Evolutionary conservation across 2,329 filamentous ascomycete species (phyloP), one percentile per base, ranked within the genome.

Genomic region (Talaromyces sp.): DNA sequence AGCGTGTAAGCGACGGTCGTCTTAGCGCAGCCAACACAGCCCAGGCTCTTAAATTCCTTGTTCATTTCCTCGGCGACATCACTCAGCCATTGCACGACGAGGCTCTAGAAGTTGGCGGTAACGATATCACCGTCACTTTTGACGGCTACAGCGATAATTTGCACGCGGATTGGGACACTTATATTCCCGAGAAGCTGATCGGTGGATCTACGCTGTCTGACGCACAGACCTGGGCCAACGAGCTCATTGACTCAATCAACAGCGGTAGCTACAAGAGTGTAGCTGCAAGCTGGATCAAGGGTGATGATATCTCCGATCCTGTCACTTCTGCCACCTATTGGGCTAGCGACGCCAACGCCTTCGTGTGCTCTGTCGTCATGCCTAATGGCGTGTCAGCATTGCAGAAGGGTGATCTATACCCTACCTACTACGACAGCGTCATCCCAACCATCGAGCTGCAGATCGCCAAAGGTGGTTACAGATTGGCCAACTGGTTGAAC

Each of bases 51-150:
- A 65, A 61, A 11, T 69, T 68, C 43, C 45, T 69, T 16, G 50
- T 69, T 22, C 68, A 69, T 45, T 69, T 69, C 52, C 33, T 69
- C 16, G 68, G 68, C 49, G 68, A 69, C 50, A 54, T 69, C 13
- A 66, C 67, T 22, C 62, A 65, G 50, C 66, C 68, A 6, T 39
- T 69, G 37, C 68, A 69, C 45, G 66, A 66, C 10, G 68, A 69
- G 41, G 63, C 39, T 31, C 37, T 60, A 7, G 27, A 41, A 24
- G 13, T 24, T 33, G 66, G 68, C 11, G 68, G 68, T 24, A 69
- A 67, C 47, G 57, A 64, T 16, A 45, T 68, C 52, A 45, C 47
- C 13, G 68, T 69, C 37, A 62, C 45, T 37, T 69, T 69, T 54
- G 62, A 67, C 62, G 43, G 50, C 60, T 56, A 49, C 39, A 62